phyloP scores from a whole-genome alignment of 208 protist genomes.

The Trypanosoma lewisi region DNA sequence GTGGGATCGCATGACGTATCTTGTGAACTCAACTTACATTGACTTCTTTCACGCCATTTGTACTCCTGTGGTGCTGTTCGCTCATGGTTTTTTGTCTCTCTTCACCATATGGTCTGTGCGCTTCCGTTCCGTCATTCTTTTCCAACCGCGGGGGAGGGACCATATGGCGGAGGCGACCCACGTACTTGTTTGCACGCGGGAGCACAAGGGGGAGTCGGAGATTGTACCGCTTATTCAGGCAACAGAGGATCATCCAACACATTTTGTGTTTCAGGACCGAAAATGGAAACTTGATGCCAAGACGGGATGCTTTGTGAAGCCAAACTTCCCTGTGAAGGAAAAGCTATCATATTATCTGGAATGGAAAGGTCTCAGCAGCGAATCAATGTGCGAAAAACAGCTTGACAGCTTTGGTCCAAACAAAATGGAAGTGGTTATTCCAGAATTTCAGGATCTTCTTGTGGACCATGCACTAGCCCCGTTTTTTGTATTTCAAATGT shows the following conservation, averaged over 20 bases:
- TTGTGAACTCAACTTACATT: slow-evolving; percentile 87
- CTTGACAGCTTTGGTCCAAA: slow-evolving; percentile 82
- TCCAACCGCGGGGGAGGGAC: slow-evolving; percentile 39
- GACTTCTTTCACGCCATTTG: slow-evolving; percentile 89
- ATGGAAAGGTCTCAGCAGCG: slow-evolving; percentile 61
- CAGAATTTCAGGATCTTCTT: slow-evolving; percentile 94
- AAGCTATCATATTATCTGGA: slow-evolving; percentile 71
- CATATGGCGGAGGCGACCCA: slow-evolving; percentile 56
- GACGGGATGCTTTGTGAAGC: slow-evolving; percentile 75
- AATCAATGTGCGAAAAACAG: slow-evolving; percentile 43
- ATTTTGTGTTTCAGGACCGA: slow-evolving; percentile 89
- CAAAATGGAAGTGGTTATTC: slow-evolving; percentile 93
- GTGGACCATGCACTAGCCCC: slow-evolving; percentile 95
- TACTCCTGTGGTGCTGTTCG: slow-evolving; percentile 74
- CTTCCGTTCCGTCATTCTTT: slow-evolving; percentile 72
- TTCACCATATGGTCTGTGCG: slow-evolving; percentile 90
- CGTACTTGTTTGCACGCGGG: slow-evolving; percentile 69
- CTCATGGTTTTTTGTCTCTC: slow-evolving; percentile 83
- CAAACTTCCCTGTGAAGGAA: slow-evolving; percentile 79
- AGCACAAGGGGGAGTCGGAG: slow-evolving; percentile 82
- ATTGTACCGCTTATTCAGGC: slow-evolving; percentile 67
- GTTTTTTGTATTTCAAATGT: slow-evolving; percentile 99
- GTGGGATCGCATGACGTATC: slow-evolving; percentile 85
- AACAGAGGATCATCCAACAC: slow-evolving; percentile 51
- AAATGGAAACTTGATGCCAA: slow-evolving; percentile 85